Evolutionary conservation across 768 basidiomycete species (phyloP), one percentile per base, ranked within the genome.

Genomic region (Myochromella boudieri): DNA sequence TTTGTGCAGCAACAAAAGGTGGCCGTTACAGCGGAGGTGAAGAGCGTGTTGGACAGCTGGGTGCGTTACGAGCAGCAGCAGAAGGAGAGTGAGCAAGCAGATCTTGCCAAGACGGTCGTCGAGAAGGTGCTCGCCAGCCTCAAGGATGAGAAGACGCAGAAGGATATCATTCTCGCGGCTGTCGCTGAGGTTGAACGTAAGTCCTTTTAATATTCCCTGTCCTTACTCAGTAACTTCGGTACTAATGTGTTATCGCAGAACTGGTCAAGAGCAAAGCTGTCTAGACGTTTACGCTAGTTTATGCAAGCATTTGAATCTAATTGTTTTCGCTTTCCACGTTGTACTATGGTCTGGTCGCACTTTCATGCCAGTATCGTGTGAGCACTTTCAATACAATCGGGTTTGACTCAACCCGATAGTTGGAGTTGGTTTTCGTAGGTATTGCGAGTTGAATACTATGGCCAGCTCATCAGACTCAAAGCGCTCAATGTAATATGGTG

Each of bases 11-110:
- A 83, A 59, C 97, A 99, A 75, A 87, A 91, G 68, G 83, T 86
- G 49, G 84, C 81, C 33, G 72, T 98, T 61, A 84, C 94, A 24
- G 54, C 87, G 34, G 97, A 99, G 73, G 74, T 97, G 62, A 98
- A 97, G 74, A 60, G 85, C 24, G 95, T 98, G 31, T 82, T 99
- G 46, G 97, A 98, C 76, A 91, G 89, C 66, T 97, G 95, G 95
- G 95, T 94, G 47, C 89, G 97, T 64, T 94, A 85, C 70, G 95
- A 98, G 76, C 95, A 97, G 64, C 91, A 95, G 66, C 77, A 83
- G 63, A 93, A 97, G 77, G 95, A 99, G 77, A 87, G 81, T 62
- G 93, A 99, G 74, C 97, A 99, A 80, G 78, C 84, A 25, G 89
- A 91, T 41, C 84, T 99, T 47, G 87, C 93, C 54, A 84, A 87